Percentiles rank a stretch among this genome's conserved stretches.
phyloP scores from a whole-genome alignment of 257 asterid species.

The Verbena officinalis region DNA sequence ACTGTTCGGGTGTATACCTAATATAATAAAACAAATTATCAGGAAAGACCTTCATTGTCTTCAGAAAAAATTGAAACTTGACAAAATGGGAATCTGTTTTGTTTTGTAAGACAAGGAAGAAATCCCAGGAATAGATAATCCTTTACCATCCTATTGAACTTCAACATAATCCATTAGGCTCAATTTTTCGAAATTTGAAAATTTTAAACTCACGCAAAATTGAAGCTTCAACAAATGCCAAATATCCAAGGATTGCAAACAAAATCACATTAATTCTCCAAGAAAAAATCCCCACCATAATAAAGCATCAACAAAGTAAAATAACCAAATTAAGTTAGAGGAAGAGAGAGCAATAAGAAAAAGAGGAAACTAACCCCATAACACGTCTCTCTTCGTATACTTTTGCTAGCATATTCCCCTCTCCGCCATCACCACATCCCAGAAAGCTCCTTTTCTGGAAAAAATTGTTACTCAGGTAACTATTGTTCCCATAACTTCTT shows the following conservation, averaged over 20 bases:
- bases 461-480: slow-evolving; percentile 16
- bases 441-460: slow-evolving; percentile 71
- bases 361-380: slow-evolving; percentile 55
- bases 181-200: neutral
- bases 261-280: slow-evolving; percentile 4
- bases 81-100: neutral
- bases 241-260: slow-evolving; percentile 5
- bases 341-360: neutral
- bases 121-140: too few species aligned
- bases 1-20: slow-evolving; percentile 94
- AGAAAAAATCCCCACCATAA: neutral
- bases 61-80: slow-evolving; percentile 7
- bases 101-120: neutral
- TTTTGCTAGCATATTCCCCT: slow-evolving; percentile 66
- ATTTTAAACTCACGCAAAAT: neutral
- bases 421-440: slow-evolving; percentile 89
- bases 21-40: slow-evolving; percentile 22
- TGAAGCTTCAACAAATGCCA: neutral
- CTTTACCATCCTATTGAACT: too few species aligned
- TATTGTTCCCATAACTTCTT: slow-evolving; percentile 24
- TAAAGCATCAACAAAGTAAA: too few species aligned
- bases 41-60: neutral
- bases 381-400: slow-evolving; percentile 75
- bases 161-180: too few species aligned
- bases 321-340: neutral